A percentile compares a stretch with the other conserved stretches of the same genome.
These are phyloP conservation scores for Globisporangium okanoganense DNA, from an alignment of 352 stramenopile genomes.

Conservation along the genomic window DNA sequence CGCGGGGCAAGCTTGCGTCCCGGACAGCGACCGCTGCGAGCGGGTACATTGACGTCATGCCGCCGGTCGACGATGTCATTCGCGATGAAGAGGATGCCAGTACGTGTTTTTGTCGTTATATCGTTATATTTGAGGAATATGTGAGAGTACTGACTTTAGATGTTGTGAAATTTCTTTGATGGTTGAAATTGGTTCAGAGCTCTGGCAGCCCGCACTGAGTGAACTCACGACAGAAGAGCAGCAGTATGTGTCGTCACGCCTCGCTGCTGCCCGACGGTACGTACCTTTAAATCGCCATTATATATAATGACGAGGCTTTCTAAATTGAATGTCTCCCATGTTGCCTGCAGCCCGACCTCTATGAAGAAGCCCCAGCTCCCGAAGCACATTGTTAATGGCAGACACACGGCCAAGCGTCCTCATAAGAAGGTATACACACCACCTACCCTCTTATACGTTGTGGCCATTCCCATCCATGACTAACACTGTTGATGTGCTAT, in stretches of 20 bases:
- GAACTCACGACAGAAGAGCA: slow-evolving; percentile 66
- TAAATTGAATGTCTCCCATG: neutral
- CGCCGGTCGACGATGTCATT: slow-evolving; percentile 40
- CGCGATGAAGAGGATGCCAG: slow-evolving; percentile 40
- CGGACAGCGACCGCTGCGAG: slow-evolving; percentile 14
- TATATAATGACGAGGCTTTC: neutral
- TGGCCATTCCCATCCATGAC: neutral
- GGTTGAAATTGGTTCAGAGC: slow-evolving; percentile 23
- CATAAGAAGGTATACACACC: slow-evolving; percentile 16
- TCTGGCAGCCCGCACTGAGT: slow-evolving; percentile 71
- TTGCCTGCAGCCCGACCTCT: slow-evolving; percentile 34
- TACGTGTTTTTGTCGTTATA: slow-evolving; percentile 6
- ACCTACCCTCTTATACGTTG: no score
- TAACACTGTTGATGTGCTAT: neutral
- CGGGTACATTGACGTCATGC: slow-evolving; percentile 54
- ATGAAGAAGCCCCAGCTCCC: slow-evolving; percentile 29
- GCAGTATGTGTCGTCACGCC: slow-evolving; percentile 57
- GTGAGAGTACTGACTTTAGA: neutral
- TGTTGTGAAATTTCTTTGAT: no score
- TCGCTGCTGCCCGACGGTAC: slow-evolving; percentile 32
- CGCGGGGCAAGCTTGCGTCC: slow-evolving; percentile 13
- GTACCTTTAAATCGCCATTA: slow-evolving; percentile 5
- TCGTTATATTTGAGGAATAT: neutral
- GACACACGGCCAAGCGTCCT: slow-evolving; percentile 19
- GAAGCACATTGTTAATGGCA: slow-evolving; percentile 22